These are phyloP conservation scores for Globisporangium alternatum DNA, from an alignment of 352 stramenopile species.

Conservation along the genomic window DNA sequence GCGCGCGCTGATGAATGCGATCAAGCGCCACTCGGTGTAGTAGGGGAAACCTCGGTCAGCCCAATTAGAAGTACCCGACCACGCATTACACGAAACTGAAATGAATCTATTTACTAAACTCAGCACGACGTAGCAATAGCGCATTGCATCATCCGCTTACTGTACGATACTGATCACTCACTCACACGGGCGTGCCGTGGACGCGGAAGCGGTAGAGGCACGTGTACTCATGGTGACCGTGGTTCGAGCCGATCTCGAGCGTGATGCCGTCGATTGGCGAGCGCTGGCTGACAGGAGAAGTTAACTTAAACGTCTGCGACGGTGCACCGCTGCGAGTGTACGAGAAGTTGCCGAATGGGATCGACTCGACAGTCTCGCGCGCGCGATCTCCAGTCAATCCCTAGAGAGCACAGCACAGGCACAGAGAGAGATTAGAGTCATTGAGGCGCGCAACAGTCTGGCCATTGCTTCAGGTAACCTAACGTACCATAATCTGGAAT, in stretches of 20 bases:
- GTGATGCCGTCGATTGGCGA: slow-evolving; percentile 65
- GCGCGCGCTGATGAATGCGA: slow-evolving; percentile 25
- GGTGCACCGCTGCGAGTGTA: slow-evolving; percentile 48
- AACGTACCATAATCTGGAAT: slow-evolving; percentile 57
- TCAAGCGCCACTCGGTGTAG: neutral
- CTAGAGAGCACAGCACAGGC: slow-evolving; percentile 20
- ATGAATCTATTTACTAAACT: slow-evolving; percentile 9
- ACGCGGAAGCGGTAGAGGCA: slow-evolving; percentile 90
- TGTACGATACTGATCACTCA: no score
- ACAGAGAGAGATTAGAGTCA: neutral
- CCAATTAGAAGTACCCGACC: neutral
- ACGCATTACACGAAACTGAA: neutral
- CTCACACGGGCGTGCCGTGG: slow-evolving; percentile 40
- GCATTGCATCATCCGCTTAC: no score
- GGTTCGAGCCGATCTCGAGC: slow-evolving; percentile 77
- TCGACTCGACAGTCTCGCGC: slow-evolving; percentile 40
- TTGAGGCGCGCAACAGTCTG: neutral
- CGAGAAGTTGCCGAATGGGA: slow-evolving; percentile 75
- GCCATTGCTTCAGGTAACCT: neutral
- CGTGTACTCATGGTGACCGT: slow-evolving; percentile 84
- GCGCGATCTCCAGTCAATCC: slow-evolving; percentile 42
- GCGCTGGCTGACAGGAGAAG: slow-evolving; percentile 38
- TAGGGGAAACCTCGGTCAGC: neutral
- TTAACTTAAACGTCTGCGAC: slow-evolving; percentile 70
- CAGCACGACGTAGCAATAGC: neutral